Evolutionary conservation across 148 eudicot species (phyloP).

Genomic region (Amaranthus palmeri): DNA sequence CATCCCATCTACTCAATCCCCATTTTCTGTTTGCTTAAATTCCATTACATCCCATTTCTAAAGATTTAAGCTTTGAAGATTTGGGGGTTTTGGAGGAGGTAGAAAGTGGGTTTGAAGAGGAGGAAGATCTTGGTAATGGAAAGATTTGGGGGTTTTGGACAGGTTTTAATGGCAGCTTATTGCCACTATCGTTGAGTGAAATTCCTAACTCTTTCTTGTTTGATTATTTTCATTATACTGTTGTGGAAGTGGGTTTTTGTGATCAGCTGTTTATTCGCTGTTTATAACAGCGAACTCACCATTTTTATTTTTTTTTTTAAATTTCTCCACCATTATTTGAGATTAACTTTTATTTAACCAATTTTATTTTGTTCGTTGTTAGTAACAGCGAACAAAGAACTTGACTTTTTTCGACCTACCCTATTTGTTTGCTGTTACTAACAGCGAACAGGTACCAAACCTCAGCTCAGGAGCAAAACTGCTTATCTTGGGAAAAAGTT

Average conservation of each 20-base stretch:
- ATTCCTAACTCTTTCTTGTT: slow-evolving; percentile 2
- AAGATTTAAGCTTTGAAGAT: slow-evolving; percentile 27
- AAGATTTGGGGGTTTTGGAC: slow-evolving; percentile 63
- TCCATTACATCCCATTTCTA: slow-evolving; percentile 14
- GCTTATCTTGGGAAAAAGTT: too few relatives aligned
- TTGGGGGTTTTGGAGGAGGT: slow-evolving; percentile 36
- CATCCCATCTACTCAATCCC: slow-evolving; percentile 7
- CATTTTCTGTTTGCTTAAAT: not conserved
- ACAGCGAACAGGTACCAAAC: too few relatives aligned
- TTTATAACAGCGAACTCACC: too few relatives aligned
- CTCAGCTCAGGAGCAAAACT: too few relatives aligned
- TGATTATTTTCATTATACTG: not conserved
- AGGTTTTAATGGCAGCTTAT: slow-evolving; percentile 68
- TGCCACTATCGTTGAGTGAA: slow-evolving; percentile 57
- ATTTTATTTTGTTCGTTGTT: too few relatives aligned
- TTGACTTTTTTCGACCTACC: too few relatives aligned
- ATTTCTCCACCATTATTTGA: too few relatives aligned
- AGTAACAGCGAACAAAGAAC: too few relatives aligned
- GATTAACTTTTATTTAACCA: too few relatives aligned
- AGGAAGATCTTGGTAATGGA: slow-evolving; percentile 11
- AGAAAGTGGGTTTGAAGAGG: slow-evolving; percentile 20
- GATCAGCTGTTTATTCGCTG: too few relatives aligned
- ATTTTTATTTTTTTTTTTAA: too few relatives aligned
- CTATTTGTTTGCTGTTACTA: too few relatives aligned
- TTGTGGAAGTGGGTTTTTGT: not conserved